Evolutionary conservation across 2,329 filamentous ascomycete genomes (phyloP), one percentile per base, ranked within the genome.

Genomic region (Bipolaris bicolor): DNA sequence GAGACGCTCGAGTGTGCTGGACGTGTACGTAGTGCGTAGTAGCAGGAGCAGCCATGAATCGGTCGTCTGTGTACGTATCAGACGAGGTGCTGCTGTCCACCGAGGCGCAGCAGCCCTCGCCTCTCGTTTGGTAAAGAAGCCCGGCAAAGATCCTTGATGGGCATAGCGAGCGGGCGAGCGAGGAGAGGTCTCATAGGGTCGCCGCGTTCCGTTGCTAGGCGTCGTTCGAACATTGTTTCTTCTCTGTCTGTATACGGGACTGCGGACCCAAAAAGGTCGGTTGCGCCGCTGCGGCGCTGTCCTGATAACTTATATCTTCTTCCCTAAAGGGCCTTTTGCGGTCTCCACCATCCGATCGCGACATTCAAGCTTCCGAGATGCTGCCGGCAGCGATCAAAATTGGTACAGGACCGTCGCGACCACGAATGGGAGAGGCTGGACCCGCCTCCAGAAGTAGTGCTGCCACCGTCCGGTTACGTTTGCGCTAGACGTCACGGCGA

Each of bases 281-380:
- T 39, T 47, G 47, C 29, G 48, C 47, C 41, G 33, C 43, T 52
- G 51, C 58, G 59, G 66, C 62, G 62, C 63, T 64, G 49, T 55
- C 57, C 18, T 58, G 41, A 44, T 58, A 55, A 63, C 61, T 70
- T 74, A 73, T 71, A 72, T 70, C 58, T 60, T 58, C 52, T 54
- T 49, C 47, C 22, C 36, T 64, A 70, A 75, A 74, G 73, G 72
- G 67, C 72, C 71, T 71, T 74, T 66, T 74, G 57, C 71, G 68
- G 70, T 63, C 64, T 62, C 64, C 58, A 57, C 62, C 50, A 50
- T 54, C 55, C 61, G 57, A 60, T 56, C 49, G 51, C 55, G 54
- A 47, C 49, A 43, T 47, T 51, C 52, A 60, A 57, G 52, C 49
- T 60, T 64, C 67, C 71, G 69, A 70, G 61, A 64, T 68, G 60